phyloP scores from a whole-genome alignment of 441 rosid species.

The Euphorbia neoarborescens region DNA sequence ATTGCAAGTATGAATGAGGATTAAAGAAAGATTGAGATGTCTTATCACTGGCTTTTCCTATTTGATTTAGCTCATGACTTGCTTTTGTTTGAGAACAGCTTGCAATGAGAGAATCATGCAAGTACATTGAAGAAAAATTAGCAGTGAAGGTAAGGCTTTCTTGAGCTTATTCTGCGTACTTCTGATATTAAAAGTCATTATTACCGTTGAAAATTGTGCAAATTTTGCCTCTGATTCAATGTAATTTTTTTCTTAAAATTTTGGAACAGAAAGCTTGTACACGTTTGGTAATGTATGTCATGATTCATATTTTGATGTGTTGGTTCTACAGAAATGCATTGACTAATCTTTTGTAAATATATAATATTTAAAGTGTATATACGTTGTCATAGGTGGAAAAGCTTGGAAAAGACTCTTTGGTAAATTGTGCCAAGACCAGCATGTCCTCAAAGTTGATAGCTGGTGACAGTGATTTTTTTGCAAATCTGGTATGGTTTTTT shows the following conservation, averaged over 20 bases:
- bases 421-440: conserved; percentile 95
- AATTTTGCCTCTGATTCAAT: background rate
- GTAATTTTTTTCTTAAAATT: background rate
- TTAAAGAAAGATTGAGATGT: background rate
- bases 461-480: conserved; percentile 86
- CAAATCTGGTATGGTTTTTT: conserved; percentile 58
- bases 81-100: conserved; percentile 42
- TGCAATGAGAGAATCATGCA: conserved; percentile 98
- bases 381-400: conserved; percentile 62
- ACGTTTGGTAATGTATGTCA: background rate
- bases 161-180: background rate
- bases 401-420: conserved; percentile 80
- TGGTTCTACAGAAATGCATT: background rate
- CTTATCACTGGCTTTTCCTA: background rate
- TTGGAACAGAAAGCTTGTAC: background rate
- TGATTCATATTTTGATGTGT: background rate
- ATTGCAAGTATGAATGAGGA: background rate
- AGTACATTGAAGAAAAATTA: conserved; percentile 82
- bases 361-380: background rate
- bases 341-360: background rate
- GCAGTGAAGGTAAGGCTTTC: conserved; percentile 59
- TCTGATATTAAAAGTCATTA: background rate
- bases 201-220: background rate
- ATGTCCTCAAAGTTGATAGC: conserved; percentile 97
- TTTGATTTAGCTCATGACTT: background rate